These are phyloP conservation scores for Penicillium longicatenatum DNA, from an alignment of 495 filamentous ascomycete genomes.

Conservation along the genomic window DNA sequence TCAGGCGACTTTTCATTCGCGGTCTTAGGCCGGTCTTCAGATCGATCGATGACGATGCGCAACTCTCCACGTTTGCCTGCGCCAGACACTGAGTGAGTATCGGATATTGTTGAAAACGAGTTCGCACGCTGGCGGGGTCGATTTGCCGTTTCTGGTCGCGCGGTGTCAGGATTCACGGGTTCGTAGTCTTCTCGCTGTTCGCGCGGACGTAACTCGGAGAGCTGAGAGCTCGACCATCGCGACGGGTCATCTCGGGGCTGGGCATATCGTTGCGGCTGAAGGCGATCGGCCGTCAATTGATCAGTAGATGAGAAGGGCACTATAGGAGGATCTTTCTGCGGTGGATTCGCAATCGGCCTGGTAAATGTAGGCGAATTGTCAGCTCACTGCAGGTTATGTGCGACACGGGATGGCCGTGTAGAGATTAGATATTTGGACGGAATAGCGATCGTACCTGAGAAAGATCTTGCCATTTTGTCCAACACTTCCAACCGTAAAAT, in stretches of 20 bases:
- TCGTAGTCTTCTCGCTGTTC: slow-evolving; percentile 34
- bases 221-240: slow-evolving; percentile 50
- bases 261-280: slow-evolving; percentile 28
- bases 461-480: slow-evolving; percentile 94
- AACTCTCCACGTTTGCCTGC: slow-evolving; percentile 58
- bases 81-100: slow-evolving; percentile 41
- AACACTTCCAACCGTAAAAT: slow-evolving; percentile 93
- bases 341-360: slow-evolving; percentile 53
- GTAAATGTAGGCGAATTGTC: slow-evolving; percentile 31
- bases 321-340: slow-evolving; percentile 34
- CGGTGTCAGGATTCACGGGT: slow-evolving; percentile 28
- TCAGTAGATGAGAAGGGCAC: slow-evolving; percentile 32
- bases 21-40: slow-evolving; percentile 67
- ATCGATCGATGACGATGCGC: slow-evolving; percentile 82
- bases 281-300: slow-evolving; percentile 39
- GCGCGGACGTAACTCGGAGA: slow-evolving; percentile 47
- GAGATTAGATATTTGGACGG: slow-evolving; percentile 12
- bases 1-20: slow-evolving; percentile 56
- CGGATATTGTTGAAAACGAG: slow-evolving; percentile 65
- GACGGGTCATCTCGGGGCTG: slow-evolving; percentile 33
- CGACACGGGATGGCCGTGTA: slow-evolving; percentile 19
- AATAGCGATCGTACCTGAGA: slow-evolving; percentile 69
- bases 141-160: slow-evolving; percentile 27
- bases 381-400: slow-evolving; percentile 22
- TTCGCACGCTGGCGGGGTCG: slow-evolving; percentile 54